phyloP scores from a whole-genome alignment of 257 asterid genomes.

The Przewalskia tangutica region DNA sequence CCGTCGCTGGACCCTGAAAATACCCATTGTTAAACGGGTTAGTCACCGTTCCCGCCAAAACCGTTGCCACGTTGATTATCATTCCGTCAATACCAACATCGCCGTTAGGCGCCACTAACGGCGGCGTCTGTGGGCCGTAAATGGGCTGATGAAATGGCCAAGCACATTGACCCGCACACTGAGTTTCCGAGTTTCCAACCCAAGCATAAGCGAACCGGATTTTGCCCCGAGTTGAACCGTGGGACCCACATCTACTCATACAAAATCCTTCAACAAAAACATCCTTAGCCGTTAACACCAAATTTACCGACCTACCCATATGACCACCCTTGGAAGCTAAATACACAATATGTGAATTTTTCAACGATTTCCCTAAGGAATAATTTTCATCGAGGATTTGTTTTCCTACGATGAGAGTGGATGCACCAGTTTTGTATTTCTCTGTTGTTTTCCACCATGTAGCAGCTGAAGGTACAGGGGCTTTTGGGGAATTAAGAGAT shows the following conservation, averaged over 20 bases:
- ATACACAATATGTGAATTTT: slow-evolving; percentile 30
- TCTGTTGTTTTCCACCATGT: slow-evolving; percentile 45
- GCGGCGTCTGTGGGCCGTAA: slow-evolving; percentile 72
- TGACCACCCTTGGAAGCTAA: slow-evolving; percentile 57
- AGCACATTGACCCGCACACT: slow-evolving; percentile 75
- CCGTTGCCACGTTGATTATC: slow-evolving; percentile 59
- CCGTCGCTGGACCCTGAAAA: slow-evolving; percentile 60
- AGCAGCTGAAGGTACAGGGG: slow-evolving; percentile 37
- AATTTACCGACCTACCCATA: slow-evolving; percentile 35
- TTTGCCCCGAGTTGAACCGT: slow-evolving; percentile 50
- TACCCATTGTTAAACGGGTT: slow-evolving; percentile 65
- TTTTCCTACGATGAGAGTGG: slow-evolving; percentile 32
- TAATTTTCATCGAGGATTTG: slow-evolving; percentile 48
- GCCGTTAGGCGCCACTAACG: slow-evolving; percentile 59
- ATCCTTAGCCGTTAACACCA: slow-evolving; percentile 61
- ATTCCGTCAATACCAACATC: slow-evolving; percentile 75
- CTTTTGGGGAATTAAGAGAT: slow-evolving; percentile 23
- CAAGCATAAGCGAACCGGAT: slow-evolving; percentile 58
- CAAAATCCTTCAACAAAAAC: slow-evolving; percentile 68
- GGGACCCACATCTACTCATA: slow-evolving; percentile 58
- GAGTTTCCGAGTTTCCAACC: slow-evolving; percentile 72
- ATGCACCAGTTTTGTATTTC: slow-evolving; percentile 33
- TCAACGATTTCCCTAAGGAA: slow-evolving; percentile 48
- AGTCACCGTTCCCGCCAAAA: slow-evolving; percentile 68
- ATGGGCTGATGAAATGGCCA: slow-evolving; percentile 85